These are phyloP conservation scores for Phytophthora sojae DNA, from an alignment of 352 stramenopile species.

Conservation along the genomic window DNA sequence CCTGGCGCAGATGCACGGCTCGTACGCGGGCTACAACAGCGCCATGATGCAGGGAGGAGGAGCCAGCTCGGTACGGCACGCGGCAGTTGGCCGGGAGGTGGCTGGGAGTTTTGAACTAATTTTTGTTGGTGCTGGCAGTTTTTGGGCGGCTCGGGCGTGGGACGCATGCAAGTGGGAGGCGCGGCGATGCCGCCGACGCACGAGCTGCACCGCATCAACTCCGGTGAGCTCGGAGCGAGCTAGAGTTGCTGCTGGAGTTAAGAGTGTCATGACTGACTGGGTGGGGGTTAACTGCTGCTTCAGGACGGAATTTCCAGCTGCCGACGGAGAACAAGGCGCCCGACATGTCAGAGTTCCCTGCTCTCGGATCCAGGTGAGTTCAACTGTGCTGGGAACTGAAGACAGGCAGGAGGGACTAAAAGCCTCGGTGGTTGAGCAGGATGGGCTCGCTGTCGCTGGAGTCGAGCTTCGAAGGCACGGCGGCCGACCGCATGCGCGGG, in stretches of 20 bases:
- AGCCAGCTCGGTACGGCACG: constrained; percentile 44
- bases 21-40: constrained; percentile 58
- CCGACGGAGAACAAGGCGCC: constrained; percentile 72
- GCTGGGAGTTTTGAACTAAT: background rate
- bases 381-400: background rate
- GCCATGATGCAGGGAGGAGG: constrained; percentile 46
- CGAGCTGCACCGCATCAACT: constrained; percentile 74
- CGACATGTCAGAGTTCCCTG: constrained; percentile 89
- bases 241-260: background rate
- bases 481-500: constrained; percentile 45
- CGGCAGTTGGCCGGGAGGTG: background rate
- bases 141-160: constrained; percentile 47
- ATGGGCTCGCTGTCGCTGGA: constrained; percentile 73
- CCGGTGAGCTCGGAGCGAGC: constrained; percentile 34
- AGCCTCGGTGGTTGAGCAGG: constrained; percentile 33
- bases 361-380: constrained; percentile 61
- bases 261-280: background rate
- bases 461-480: constrained; percentile 44
- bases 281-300: constrained; percentile 33
- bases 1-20: constrained; percentile 28
- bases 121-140: constrained; percentile 47
- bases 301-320: constrained; percentile 63
- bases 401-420: background rate
- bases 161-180: constrained; percentile 39
- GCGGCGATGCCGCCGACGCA: constrained; percentile 42